Evolutionary conservation across 2,329 filamentous ascomycete genomes (phyloP), one percentile per base, ranked within the genome.

Genomic region (Sphaerulina populicola): DNA sequence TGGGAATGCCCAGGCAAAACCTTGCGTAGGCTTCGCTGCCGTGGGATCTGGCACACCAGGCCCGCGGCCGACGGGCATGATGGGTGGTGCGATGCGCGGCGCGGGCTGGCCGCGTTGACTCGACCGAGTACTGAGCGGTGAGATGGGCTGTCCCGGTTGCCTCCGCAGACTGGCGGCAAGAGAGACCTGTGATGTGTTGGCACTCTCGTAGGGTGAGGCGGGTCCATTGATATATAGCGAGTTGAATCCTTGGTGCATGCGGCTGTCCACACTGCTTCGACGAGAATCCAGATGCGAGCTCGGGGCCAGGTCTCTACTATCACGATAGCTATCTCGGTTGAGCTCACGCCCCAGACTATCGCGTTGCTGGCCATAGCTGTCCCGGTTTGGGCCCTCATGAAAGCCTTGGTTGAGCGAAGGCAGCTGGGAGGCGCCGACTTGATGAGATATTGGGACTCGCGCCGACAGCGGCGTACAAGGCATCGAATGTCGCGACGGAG

Each of bases 1-100:
- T 1, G 86, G 86, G 60, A 90, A 90, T 58, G 86, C 86, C 86
- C 86, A 91, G 4, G 86, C 83, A 66, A 85, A 86, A 65, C 86
- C 86, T 67, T 88, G 88, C 9, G 85, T 90, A 4, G 86, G 86
- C 65, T 88, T 84, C 29, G 85, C 82, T 36, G 86, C 86, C 59
- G 72, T 76, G 6, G 74, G 74, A 64, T 77, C 72, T 74, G 82
- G 63, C 79, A 84, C 71, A 77, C 86, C 63, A 72, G 80, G 69
- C 72, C 82, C 58, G 75, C 83, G 56, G 74, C 85, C 58, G 29
- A 74, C 72, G 0, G 85, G 85, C 23, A 83, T 87, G 61, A 91
- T 91, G 7, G 85, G 80, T 4, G 86, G 86, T 2, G 86, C 86
- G 2, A 82, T 83, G 57, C 83, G 78, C 47, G 78, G 73, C 7